Percentiles rank a stretch among this genome's conserved stretches.
Evolutionary conservation across 441 rosid genomes (phyloP).

Genomic region (Bocquillonia castaneifolia): DNA sequence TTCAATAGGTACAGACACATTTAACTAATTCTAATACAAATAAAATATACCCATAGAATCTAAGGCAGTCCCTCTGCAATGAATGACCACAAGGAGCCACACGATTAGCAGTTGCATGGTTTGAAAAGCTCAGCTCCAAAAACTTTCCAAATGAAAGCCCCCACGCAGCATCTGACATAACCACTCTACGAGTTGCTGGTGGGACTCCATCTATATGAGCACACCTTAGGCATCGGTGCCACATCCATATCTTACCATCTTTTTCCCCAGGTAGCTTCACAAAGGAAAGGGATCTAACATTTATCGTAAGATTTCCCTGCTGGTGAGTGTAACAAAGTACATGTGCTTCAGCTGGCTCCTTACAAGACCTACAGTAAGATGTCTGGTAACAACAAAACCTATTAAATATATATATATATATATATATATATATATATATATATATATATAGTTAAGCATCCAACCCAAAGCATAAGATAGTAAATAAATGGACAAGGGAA

Average conservation of each 20-base stretch:
- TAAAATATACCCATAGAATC: constrained; percentile 76
- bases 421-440: not conserved
- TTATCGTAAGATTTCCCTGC: constrained; percentile 91
- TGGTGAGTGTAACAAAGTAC: constrained; percentile 84
- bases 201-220: constrained; percentile 79
- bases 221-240: constrained; percentile 95
- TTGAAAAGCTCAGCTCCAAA: constrained; percentile 92
- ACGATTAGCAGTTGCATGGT: constrained; percentile 94
- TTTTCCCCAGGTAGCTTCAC: constrained; percentile 76
- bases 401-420: not conserved
- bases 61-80: constrained; percentile 89
- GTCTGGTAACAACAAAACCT: constrained; percentile 37
- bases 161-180: constrained; percentile 98
- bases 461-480: constrained; percentile 3
- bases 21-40: constrained; percentile 1
- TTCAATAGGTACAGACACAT: not conserved
- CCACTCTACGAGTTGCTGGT: constrained; percentile 84
- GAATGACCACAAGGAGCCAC: constrained; percentile 97
- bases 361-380: constrained; percentile 60
- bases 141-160: constrained; percentile 97
- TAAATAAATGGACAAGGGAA: not conserved
- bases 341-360: constrained; percentile 81
- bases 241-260: constrained; percentile 98
- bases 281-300: constrained; percentile 63
- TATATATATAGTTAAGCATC: constrained; percentile 10